A percentile compares a stretch with the other conserved stretches of the same genome.
Evolutionary conservation across 805 yeast species (phyloP).

Genomic region (Hanseniaspora taiwanica): DNA sequence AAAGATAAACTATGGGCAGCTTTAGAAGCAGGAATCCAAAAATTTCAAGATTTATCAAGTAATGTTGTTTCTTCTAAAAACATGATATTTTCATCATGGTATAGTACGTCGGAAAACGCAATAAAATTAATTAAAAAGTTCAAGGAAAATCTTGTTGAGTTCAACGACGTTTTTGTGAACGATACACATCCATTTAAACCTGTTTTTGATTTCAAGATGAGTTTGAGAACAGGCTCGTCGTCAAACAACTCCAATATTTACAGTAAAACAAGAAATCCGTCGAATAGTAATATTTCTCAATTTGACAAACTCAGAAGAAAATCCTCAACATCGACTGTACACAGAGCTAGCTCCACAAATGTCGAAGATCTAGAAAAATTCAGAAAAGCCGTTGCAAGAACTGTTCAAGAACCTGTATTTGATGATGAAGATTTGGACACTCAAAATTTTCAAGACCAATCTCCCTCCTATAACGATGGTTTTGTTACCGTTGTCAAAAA

Average conservation of each 20-base stretch:
- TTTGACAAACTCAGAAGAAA: background rate
- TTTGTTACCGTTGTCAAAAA: no score
- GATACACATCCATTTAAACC: background rate
- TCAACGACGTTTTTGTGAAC: background rate
- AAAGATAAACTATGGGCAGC: constrained; percentile 13
- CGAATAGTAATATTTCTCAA: background rate
- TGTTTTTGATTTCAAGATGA: background rate
- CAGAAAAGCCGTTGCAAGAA: background rate
- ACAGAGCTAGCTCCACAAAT: background rate
- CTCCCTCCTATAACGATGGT: background rate
- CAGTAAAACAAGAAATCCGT: background rate
- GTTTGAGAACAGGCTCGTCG: background rate
- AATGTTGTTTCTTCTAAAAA: background rate
- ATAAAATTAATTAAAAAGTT: background rate
- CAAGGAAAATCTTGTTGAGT: background rate
- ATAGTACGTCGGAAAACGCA: background rate
- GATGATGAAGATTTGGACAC: background rate
- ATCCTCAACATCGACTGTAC: background rate
- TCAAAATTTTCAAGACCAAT: no score
- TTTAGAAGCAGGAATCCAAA: constrained; percentile 10
- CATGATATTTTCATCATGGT: background rate
- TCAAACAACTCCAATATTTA: background rate
- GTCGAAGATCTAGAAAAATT: background rate
- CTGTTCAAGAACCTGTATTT: background rate
- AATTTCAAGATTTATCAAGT: constrained; percentile 1